Percentiles rank a stretch among this genome's conserved stretches.
phyloP scores from a whole-genome alignment of 2,329 filamentous ascomycete genomes.

The Penicillium aurantiogriseum region DNA sequence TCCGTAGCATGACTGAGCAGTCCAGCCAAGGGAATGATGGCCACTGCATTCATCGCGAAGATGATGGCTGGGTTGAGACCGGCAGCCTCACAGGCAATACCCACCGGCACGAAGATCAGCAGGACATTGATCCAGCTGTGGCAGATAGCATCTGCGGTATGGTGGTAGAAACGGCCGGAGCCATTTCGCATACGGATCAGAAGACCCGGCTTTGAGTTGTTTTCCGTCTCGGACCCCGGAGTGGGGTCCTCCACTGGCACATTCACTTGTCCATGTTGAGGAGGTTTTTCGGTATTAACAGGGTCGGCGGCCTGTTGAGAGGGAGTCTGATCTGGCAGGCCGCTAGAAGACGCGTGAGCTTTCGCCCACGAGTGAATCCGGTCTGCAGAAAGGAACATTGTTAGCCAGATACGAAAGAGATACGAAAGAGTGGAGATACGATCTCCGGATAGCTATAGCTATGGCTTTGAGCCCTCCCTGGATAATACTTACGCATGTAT shows the following conservation, averaged over 20 bases:
- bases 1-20: conserved; percentile 72
- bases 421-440: neutral
- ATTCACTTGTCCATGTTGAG: conserved; percentile 34
- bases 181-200: conserved; percentile 33
- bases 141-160: conserved; percentile 35
- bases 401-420: conserved; percentile 12
- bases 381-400: conserved; percentile 23
- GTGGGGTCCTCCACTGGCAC: conserved; percentile 13
- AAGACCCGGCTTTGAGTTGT: conserved; percentile 23
- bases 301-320: conserved; percentile 4
- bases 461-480: neutral
- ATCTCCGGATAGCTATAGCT: neutral
- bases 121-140: conserved; percentile 47
- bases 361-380: conserved; percentile 43
- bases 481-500: conserved; percentile 38
- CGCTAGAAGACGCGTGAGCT: conserved; percentile 37
- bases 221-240: conserved; percentile 21
- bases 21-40: conserved; percentile 72
- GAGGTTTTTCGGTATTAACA: conserved; percentile 6
- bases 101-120: conserved; percentile 44
- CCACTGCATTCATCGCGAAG: conserved; percentile 72
- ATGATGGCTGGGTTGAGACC: conserved; percentile 58
- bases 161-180: conserved; percentile 31
- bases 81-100: conserved; percentile 39
- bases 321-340: conserved; percentile 4